These are phyloP conservation scores for Teratosphaeria gauchensis DNA, from an alignment of 2,329 filamentous ascomycete genomes.

Conservation along the genomic window DNA sequence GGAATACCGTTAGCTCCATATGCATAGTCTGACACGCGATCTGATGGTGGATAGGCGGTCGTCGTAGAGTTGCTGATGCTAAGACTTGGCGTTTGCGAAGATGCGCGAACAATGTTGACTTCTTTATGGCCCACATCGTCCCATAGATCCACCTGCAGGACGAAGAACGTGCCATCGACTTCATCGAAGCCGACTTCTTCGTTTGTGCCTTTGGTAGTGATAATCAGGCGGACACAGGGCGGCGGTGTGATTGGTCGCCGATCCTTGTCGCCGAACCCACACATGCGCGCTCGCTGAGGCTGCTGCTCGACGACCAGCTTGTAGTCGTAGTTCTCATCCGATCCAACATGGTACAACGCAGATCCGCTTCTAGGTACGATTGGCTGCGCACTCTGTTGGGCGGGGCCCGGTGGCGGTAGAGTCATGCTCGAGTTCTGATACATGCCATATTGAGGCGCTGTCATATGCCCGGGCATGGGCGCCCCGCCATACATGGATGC, in stretches of 20 bases:
- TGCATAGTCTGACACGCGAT: conserved; percentile 7
- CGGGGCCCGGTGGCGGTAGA: not conserved
- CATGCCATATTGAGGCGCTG: not conserved
- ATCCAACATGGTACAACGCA: conserved; percentile 1
- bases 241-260: conserved; percentile 92
- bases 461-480: not conserved
- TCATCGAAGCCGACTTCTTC: conserved; percentile 73
- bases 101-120: conserved; percentile 60
- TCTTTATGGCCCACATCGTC: conserved; percentile 50
- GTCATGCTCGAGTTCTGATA: not conserved
- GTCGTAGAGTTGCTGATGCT: conserved; percentile 75
- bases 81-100: conserved; percentile 50
- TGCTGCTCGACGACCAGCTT: conserved; percentile 65
- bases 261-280: conserved; percentile 98
- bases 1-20: not conserved
- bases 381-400: not conserved
- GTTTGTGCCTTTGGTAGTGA: conserved; percentile 63
- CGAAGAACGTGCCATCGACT: conserved; percentile 58
- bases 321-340: conserved; percentile 16
- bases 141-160: conserved; percentile 62
- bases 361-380: not conserved
- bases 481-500: not conserved
- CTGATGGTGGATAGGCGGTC: conserved; percentile 57
- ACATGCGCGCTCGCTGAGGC: conserved; percentile 90
- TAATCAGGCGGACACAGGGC: conserved; percentile 76